Percentiles rank a stretch among this genome's conserved stretches.
Conservation (phyloP, 257 asterid species). For the Thymus quinquecostatus region DNA sequence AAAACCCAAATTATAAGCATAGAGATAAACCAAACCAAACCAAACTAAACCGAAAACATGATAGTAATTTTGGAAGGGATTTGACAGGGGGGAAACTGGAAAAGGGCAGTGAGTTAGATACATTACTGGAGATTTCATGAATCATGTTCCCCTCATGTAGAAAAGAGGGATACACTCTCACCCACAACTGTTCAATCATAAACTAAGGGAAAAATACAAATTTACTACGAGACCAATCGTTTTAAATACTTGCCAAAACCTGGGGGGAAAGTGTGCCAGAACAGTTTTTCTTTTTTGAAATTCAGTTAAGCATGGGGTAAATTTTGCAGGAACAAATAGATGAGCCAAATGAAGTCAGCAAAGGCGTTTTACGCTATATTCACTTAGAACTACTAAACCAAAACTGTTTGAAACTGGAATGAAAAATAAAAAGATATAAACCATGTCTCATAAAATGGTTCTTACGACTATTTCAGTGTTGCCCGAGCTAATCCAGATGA, state of each 20-base stretch:
- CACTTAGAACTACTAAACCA: background rate
- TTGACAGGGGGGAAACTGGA: background rate
- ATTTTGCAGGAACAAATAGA: conserved; percentile 1
- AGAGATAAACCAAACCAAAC: no score
- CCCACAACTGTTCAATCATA: background rate
- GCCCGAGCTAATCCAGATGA: conserved; percentile 17
- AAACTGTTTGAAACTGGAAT: conserved; percentile 19
- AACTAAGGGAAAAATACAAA: no score
- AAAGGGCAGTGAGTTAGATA: background rate
- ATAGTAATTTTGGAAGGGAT: background rate
- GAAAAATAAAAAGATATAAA: conserved; percentile 13
- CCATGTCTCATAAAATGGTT: background rate
- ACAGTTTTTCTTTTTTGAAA: background rate
- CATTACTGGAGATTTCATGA: background rate
- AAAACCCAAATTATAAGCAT: no score
- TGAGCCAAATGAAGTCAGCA: background rate
- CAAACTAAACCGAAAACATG: no score
- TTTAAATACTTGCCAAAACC: no score
- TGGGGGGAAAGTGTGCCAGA: no score
- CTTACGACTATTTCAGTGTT: conserved; percentile 10
- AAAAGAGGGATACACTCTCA: background rate
- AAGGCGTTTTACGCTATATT: background rate
- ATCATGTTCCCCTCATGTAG: background rate
- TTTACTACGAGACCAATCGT: background rate
- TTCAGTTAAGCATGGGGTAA: background rate